Base-by-base conservation (phyloP, 148 eudicot genomes). In the Fallopia convolvulus region DNA sequence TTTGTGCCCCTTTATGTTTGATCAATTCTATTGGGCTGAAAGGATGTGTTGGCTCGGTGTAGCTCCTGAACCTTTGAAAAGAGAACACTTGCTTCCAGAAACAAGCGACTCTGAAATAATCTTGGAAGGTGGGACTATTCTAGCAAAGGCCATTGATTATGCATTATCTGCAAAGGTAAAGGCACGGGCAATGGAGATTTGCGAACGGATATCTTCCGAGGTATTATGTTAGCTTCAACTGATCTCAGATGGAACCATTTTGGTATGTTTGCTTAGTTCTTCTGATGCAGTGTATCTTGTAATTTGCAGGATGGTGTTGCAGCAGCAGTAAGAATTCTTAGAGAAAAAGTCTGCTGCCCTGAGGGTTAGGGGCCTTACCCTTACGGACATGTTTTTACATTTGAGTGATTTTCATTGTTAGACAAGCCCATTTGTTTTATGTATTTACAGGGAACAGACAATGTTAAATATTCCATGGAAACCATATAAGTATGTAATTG, bases 21-120 rank as follows among this genome's bases (percentile, higher is more conserved):
- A 96, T 85, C 98, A 96, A 77, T 93, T 92, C 79, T 96, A 96
- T 70, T 93, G 99, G 99, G 97, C 97, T 26, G 98, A 96, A 81
- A 91, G 98, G 85, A 96, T 93, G 98, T 89, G 68, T 82, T 96
- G 97, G 98, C 87, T 96, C 73, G 99, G 99, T 80, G 97, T 96
- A 84, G 86, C 97, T 44, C 89, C 97, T 26, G 89, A 90, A 79
- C 97, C 98, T 39, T 76, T 96, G 32, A 84, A 88, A 56, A 84
- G 83, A 81, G 75, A 82, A 65, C 82, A 84, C 39, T 77, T 96
- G 85, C 78, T 96, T 74, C 97, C 94, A 0, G 92, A 83, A 48
- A 76, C 79, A 81, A 79, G 81, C 79, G 85, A 92, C 76, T 87
- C 86, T 9, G 8, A 50, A 39, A 80, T 78, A 80, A 79, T 90